Conservation (phyloP, 306 rosid species). For the Sechiopsis laciniata region DNA sequence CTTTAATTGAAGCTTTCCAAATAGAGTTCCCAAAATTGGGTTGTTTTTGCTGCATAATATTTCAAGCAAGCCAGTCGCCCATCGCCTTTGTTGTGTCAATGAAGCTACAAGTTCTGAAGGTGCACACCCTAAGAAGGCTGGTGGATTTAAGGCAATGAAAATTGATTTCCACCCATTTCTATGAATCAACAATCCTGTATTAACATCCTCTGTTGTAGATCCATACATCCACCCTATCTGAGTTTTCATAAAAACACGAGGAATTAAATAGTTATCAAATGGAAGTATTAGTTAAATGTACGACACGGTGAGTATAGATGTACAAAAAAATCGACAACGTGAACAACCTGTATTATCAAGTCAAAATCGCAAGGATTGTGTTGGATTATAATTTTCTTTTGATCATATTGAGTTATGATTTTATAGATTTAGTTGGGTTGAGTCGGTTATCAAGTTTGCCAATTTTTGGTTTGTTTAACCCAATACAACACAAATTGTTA, state of each 20-base stretch:
- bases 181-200: constrained; percentile 31
- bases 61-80: constrained; percentile 27
- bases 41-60: constrained; percentile 21
- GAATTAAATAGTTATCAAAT: no score
- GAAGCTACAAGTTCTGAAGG: neutral
- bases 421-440: no score
- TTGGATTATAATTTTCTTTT: no score
- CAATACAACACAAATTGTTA: no score
- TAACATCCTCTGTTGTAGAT: constrained; percentile 27
- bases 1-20: constrained; percentile 24
- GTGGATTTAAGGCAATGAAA: constrained; percentile 17
- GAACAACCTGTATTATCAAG: no score
- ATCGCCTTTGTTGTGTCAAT: constrained; percentile 29
- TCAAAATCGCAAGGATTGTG: no score
- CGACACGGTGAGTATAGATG: no score
- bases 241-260: neutral
- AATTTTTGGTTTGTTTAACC: no score
- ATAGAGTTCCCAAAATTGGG: constrained; percentile 18
- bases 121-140: constrained; percentile 27
- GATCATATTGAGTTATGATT: no score
- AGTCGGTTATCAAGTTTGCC: no score
- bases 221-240: constrained; percentile 37
- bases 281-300: no score
- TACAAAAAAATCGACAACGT: no score
- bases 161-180: constrained; percentile 28